A percentile compares a stretch with the other conserved stretches of the same genome.
Conservation (phyloP, 1,284 basidiomycete species). For the Lentinula novae-zelandiae region DNA sequence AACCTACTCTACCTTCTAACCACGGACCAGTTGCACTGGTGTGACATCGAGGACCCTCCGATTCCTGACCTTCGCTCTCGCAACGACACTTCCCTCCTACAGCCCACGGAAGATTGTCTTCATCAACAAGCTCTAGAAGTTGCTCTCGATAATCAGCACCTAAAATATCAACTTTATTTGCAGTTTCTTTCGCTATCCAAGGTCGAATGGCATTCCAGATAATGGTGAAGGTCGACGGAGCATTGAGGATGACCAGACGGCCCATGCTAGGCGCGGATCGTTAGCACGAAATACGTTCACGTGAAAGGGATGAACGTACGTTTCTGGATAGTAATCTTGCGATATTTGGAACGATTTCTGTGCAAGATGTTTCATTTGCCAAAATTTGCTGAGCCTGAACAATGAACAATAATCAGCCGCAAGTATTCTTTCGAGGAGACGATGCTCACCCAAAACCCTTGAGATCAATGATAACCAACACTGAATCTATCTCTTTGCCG, state of each 20-base stretch:
- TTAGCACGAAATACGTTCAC: neutral
- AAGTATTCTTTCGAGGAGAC: neutral
- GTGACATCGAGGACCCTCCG: conserved; percentile 33
- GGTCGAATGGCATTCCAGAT: conserved; percentile 68
- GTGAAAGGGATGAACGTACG: conserved; percentile 39
- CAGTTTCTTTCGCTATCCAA: conserved; percentile 71
- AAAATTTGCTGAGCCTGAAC: conserved; percentile 59
- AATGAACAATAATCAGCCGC: neutral
- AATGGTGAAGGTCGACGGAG: conserved; percentile 63
- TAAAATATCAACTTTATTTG: conserved; percentile 59
- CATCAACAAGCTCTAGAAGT: conserved; percentile 53
- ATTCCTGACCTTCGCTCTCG: conserved; percentile 38
- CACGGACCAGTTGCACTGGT: conserved; percentile 65
- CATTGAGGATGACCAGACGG: conserved; percentile 63
- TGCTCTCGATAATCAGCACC: conserved; percentile 53
- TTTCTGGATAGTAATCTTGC: conserved; percentile 74
- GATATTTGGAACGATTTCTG: conserved; percentile 64
- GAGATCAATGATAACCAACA: conserved; percentile 64
- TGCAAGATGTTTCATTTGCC: conserved; percentile 65
- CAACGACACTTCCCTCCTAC: conserved; percentile 50
- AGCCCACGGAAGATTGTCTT: conserved; percentile 39
- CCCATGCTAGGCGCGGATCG: conserved; percentile 48
- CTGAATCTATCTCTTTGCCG: conserved; percentile 44
- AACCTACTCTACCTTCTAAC: conserved; percentile 55
- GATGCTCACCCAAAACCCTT: conserved; percentile 58